Evolutionary conservation across 169 alveolate genomes (phyloP).

Genomic region (Cystoisospora suis): DNA sequence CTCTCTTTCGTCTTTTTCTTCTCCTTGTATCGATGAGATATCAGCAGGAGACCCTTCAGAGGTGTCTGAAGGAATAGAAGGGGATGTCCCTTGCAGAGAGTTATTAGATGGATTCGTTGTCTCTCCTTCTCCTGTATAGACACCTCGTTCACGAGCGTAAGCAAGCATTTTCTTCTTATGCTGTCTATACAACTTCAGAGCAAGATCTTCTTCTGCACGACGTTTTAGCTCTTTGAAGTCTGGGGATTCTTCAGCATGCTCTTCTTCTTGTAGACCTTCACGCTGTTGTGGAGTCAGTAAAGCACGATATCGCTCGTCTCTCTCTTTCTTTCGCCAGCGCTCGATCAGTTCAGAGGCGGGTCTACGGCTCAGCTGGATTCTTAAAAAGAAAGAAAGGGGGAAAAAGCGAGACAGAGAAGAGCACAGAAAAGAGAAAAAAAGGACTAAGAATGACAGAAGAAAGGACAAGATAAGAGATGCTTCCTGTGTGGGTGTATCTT

Average conservation of each 20-base stretch:
- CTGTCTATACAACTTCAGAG: constrained; percentile 16
- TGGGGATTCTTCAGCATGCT: neutral
- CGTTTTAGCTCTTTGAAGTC: neutral
- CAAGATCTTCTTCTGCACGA: neutral
- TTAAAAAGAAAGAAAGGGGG: neutral
- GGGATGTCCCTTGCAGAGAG: too few relatives aligned
- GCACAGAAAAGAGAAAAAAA: too few relatives aligned
- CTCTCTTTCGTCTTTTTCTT: neutral
- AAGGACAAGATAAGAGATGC: too few relatives aligned
- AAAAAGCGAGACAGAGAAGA: neutral
- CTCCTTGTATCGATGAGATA: neutral
- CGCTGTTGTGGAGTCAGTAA: constrained; percentile 31
- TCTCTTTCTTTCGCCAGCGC: constrained; percentile 6
- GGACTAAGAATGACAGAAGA: too few relatives aligned
- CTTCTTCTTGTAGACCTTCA: neutral
- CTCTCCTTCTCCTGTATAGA: too few relatives aligned
- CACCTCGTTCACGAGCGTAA: neutral
- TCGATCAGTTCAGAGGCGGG: constrained; percentile 6
- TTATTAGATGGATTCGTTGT: neutral
- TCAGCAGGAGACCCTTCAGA: neutral
- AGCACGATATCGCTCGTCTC: neutral
- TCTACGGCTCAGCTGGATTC: constrained; percentile 29
- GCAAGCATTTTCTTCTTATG: constrained; percentile 25
- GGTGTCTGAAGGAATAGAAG: too few relatives aligned
- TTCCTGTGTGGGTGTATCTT: too few relatives aligned